These are phyloP conservation scores for Hypomontagnella submonticulosa DNA, from an alignment of 495 filamentous ascomycete species.

Conservation along the genomic window DNA sequence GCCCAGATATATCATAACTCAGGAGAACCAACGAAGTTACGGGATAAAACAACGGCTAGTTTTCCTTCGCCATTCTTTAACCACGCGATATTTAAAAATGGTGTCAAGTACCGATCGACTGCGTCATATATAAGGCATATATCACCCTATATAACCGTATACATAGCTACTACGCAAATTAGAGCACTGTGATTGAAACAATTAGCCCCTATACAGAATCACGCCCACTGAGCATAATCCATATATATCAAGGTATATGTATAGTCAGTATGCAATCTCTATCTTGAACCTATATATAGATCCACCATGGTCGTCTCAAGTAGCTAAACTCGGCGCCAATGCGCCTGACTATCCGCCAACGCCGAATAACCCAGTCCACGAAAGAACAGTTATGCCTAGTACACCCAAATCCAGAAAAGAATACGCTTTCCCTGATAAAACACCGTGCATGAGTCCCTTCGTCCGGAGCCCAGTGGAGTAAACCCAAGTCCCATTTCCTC, in stretches of 20 bases:
- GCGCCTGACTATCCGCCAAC: too few species aligned
- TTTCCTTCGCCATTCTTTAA: too few species aligned
- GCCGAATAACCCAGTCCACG: background rate
- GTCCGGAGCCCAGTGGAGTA: background rate
- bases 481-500: slow-evolving; percentile 14
- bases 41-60: too few species aligned
- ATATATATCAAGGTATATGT: slow-evolving; percentile 7
- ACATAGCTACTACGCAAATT: too few species aligned
- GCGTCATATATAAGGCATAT: too few species aligned
- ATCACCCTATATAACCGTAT: too few species aligned
- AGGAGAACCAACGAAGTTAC: too few species aligned
- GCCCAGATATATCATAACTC: too few species aligned
- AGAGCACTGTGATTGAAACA: too few species aligned
- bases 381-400: background rate
- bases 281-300: slow-evolving; percentile 1
- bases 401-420: background rate
- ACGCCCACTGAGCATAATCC: background rate
- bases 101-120: too few species aligned
- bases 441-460: background rate
- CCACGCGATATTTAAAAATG: too few species aligned
- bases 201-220: background rate
- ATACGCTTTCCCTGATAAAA: slow-evolving; percentile 7
- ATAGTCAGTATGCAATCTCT: background rate
- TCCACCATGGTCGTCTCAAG: background rate
- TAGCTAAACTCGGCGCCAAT: too few species aligned